Conservation (phyloP, 257 asterid genomes). For the Solanum lycopersicoides region DNA sequence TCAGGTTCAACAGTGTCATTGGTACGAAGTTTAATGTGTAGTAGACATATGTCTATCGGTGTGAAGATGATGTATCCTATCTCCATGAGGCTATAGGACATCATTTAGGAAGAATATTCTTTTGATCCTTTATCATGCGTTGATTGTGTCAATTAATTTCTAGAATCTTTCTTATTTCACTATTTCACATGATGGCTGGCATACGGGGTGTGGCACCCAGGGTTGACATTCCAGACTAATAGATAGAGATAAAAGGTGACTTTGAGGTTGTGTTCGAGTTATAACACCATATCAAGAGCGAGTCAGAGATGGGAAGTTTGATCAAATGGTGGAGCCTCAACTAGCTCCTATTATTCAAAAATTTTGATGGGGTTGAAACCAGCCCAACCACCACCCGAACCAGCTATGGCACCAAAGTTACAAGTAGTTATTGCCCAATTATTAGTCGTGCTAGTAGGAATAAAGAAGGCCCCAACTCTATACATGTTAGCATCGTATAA, state of each 20-base stretch:
- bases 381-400: not conserved
- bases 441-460: too few relatives aligned
- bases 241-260: not conserved
- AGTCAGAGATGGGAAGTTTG: not conserved
- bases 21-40: not conserved
- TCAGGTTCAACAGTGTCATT: not conserved
- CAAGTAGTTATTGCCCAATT: not conserved
- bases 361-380: not conserved
- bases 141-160: too few relatives aligned
- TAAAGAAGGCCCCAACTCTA: too few relatives aligned
- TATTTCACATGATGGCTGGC: too few relatives aligned
- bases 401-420: not conserved
- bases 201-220: too few relatives aligned
- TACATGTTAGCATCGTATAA: too few relatives aligned
- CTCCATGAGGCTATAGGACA: not conserved
- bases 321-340: not conserved
- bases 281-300: not conserved
- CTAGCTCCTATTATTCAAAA: too few relatives aligned
- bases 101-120: too few relatives aligned
- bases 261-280: not conserved
- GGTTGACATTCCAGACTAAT: not conserved
- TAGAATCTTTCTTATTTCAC: too few relatives aligned
- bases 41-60: not conserved
- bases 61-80: not conserved
- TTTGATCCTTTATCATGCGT: too few relatives aligned